Evolutionary conservation across 2,329 filamentous ascomycete species (phyloP), one percentile per base, ranked within the genome.

Genomic region (Penicillium oxalicum): DNA sequence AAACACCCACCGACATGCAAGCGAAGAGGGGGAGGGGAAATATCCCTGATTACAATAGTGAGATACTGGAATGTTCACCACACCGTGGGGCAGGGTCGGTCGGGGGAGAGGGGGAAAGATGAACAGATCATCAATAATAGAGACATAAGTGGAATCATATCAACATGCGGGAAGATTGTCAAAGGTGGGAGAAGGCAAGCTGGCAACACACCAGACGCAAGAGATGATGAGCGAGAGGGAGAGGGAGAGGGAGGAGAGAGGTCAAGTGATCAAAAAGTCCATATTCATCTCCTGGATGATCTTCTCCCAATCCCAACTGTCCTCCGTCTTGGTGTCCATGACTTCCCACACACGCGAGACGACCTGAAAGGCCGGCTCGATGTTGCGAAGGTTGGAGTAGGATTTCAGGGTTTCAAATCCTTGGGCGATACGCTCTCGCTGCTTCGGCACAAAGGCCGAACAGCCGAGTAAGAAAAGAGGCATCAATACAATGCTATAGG

Each of bases 251-350:
- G 26, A 32, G 24, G n/a, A 37, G 34, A 35, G 44, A 12, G 46
- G 34, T 73, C 34, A 83, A 53, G 80, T 82, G 52, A 81, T 76
- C 55, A 83, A 67, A 55, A 83, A 82, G 57, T 83, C 79, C 74
- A 79, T 81, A 18, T 77, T 75, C 67, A 79, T 77, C 43, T 74
- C 71, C 41, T 74, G 68, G 52, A 83, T 80, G 50, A 82, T 78
- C 51, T 70, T 77, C 64, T 83, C 80, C 79, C 79, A 83, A 61
- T 83, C 80, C 80, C 80, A 83, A 47, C 75, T 77, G 48, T 80
- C 75, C 49, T 75, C 72, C 44, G 77, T 76, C 1, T 72, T 73
- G 13, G 66, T 70, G 54, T 83, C 80, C 80, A 83, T 83, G 46
- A 80, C 68, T 49, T 74, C 70, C 80, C 80, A 84, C 18, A 83